Evolutionary conservation across 163 green algal genomes (phyloP), one percentile per base, ranked within the genome.

Genomic region (Chloroidium sp.): DNA sequence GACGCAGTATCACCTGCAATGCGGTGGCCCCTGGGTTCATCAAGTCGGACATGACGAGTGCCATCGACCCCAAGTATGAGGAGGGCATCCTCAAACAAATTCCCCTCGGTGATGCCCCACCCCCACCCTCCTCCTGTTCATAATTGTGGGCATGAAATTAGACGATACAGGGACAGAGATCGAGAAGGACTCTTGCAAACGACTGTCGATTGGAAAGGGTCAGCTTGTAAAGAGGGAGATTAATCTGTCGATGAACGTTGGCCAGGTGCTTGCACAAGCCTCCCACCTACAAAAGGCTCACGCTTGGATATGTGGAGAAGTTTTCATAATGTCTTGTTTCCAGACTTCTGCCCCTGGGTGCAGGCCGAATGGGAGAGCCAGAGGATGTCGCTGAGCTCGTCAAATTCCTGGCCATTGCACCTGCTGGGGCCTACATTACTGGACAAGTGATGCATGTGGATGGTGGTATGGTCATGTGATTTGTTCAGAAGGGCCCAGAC

Each of bases 21-120:
- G 93, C 96, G 4, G 88, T 99, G 13, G 95, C 95, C 1, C 97
- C 96, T 8, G 96, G 96, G 61, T 99, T 98, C 87, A 98, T 99
- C 78, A 90, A 87, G 0, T 95, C 92, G 3, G 96, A 99, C 88
- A 99, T 99, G 97, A 99, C 97, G 1, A 89, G 89, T 1, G 85
- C 80, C 61, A 95, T 99, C 61, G 90, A 95, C 84, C 87, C 93
- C 64, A 98, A 99, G 88, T 95, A 98, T 80, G 95, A 99, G 86
- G 93, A 93, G 76, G 85, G 81, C 77, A 99, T 99, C 83, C 84
- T 99, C 3, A 87, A 84, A n/a, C 88, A 79, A 82, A 99, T 99
- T 80, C 96, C 96, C 6, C 87, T 98, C 59, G 93, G 94, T 97
- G 81, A 82, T 86, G 10, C 69, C 64, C 64, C 64, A 72, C 64